Percentiles rank a stretch among this genome's conserved stretches.
These are phyloP conservation scores for Fistulifera solaris DNA, from an alignment of 108 stramenopile species.

Conservation along the genomic window DNA sequence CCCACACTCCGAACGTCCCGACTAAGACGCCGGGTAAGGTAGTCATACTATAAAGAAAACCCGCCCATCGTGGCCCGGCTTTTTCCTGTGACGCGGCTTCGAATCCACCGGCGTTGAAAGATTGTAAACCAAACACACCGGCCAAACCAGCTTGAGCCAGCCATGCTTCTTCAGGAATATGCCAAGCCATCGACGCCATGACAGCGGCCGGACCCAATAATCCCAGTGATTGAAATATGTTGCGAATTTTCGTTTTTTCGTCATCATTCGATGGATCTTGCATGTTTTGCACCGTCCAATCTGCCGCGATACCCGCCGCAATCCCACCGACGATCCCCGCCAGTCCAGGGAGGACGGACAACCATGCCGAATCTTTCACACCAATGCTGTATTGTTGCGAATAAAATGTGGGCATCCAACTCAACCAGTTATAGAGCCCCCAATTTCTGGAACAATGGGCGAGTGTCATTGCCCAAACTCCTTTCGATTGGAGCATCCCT, in stretches of 20 bases:
- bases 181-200: conserved; percentile 37
- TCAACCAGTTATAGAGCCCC: conserved; percentile 76
- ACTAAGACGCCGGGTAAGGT: conserved; percentile 60
- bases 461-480: conserved; percentile 70
- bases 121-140: conserved; percentile 49
- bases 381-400: conserved; percentile 72
- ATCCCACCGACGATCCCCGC: conserved; percentile 69
- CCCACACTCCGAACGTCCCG: conserved; percentile 56
- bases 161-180: conserved; percentile 41
- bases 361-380: conserved; percentile 60
- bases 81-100: conserved; percentile 75
- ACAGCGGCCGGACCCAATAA: conserved; percentile 67
- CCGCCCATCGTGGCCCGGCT: conserved; percentile 66
- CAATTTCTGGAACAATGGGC: conserved; percentile 87
- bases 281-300: conserved; percentile 30
- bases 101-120: conserved; percentile 69
- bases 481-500: conserved; percentile 45
- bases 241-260: conserved; percentile 50
- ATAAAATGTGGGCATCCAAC: conserved; percentile 87
- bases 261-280: conserved; percentile 14
- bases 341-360: conserved; percentile 61
- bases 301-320: conserved; percentile 59
- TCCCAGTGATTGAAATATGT: conserved; percentile 70
- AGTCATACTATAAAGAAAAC: conserved; percentile 60
- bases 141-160: conserved; percentile 49